Evolutionary conservation across 176 grass and related monocot species (phyloP).

Genomic region (Oryza punctata): DNA sequence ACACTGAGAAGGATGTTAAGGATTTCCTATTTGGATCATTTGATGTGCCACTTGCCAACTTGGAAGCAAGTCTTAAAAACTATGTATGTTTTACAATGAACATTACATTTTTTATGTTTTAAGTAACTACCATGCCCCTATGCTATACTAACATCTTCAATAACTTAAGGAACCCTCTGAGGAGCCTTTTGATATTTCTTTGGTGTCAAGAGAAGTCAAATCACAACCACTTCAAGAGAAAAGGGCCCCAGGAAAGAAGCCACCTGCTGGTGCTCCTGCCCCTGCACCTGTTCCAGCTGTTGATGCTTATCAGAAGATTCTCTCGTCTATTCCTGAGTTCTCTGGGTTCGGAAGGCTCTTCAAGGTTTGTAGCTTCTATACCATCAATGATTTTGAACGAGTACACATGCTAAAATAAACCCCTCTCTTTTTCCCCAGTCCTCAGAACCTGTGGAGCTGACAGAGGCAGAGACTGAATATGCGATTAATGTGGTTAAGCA

Average conservation of each 20-base stretch:
- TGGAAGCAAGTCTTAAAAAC: slow-evolving; percentile 86
- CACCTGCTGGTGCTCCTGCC: slow-evolving; percentile 45
- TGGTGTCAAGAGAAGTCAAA: slow-evolving; percentile 82
- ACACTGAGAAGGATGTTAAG: slow-evolving; percentile 69
- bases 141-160: slow-evolving; percentile 35
- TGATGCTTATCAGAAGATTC: slow-evolving; percentile 87
- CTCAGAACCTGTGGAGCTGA: slow-evolving; percentile 81
- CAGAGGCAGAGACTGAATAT: slow-evolving; percentile 95
- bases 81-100: slow-evolving; percentile 61
- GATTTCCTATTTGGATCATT: slow-evolving; percentile 96
- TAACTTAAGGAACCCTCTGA: slow-evolving; percentile 78
- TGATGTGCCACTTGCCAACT: slow-evolving; percentile 91
- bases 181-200: slow-evolving; percentile 81
- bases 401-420: slow-evolving; percentile 35
- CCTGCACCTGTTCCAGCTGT: slow-evolving; percentile 63
- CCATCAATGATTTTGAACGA: slow-evolving; percentile 25
- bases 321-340: slow-evolving; percentile 92
- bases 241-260: slow-evolving; percentile 76
- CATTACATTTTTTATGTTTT: slow-evolving; percentile 26
- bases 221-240: slow-evolving; percentile 76
- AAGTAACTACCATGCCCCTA: slow-evolving; percentile 2
- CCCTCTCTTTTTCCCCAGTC: slow-evolving; percentile 53
- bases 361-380: slow-evolving; percentile 62
- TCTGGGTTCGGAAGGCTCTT: slow-evolving; percentile 78
- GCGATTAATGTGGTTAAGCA: slow-evolving; percentile 92